Conservation (phyloP, 371 early-diverging fungal genomes). For the Capillidium rhysosporum region DNA sequence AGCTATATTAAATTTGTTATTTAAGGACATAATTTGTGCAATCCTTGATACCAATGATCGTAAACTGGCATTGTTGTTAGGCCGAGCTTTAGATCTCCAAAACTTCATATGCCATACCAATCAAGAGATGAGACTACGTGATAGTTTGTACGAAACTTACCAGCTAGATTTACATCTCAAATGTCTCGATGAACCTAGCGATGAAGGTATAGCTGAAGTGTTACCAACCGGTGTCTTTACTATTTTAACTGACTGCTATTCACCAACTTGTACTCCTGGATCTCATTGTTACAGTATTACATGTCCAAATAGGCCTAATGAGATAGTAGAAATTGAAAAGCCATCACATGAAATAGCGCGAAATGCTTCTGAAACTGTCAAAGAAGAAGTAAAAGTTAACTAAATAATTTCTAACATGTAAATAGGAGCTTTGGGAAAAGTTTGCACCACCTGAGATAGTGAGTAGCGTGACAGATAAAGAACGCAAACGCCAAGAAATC, state of each 20-base stretch:
- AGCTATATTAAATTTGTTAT: slow-evolving; percentile 10
- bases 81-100: slow-evolving; percentile 71
- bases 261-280: slow-evolving; percentile 67
- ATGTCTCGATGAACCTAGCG: neutral
- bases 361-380: neutral
- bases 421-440: slow-evolving; percentile 28
- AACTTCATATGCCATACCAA: slow-evolving; percentile 75
- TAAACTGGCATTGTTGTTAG: slow-evolving; percentile 61
- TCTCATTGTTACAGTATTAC: slow-evolving; percentile 63
- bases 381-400: slow-evolving; percentile 1
- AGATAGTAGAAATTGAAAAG: neutral
- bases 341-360: neutral
- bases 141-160: slow-evolving; percentile 55
- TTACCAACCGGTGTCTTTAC: slow-evolving; percentile 60
- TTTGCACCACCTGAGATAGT: slow-evolving; percentile 45
- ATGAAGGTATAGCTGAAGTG: neutral
- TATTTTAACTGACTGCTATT: slow-evolving; percentile 70
- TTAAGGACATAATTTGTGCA: slow-evolving; percentile 39
- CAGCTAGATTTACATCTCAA: slow-evolving; percentile 29
- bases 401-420: neutral
- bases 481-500: slow-evolving; percentile 74
- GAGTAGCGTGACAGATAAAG: slow-evolving; percentile 39
- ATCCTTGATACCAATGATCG: slow-evolving; percentile 68
- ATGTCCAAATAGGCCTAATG: slow-evolving; percentile 48
- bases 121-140: slow-evolving; percentile 59